Evolutionary conservation across 73 alveolate species (phyloP), one percentile per base, ranked within the genome.

Genomic region (Tetrahymena malaccensis): DNA sequence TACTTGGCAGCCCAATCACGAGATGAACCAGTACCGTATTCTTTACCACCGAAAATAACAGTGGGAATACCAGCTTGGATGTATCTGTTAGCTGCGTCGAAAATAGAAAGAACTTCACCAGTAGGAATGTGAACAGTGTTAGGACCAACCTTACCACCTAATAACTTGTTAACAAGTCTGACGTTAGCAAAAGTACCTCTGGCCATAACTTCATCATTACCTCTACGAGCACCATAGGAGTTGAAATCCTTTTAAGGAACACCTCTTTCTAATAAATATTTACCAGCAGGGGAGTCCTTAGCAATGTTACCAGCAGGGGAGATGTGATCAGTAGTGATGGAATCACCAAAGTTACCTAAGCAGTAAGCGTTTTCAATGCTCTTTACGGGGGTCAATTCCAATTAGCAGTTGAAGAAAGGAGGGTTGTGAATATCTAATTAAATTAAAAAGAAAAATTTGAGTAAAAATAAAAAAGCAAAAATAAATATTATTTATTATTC

Each of bases 1-100:
- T 70, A 70, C 89, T 98, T 98, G 58, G 99, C 99, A 55, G 99
- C 99, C 99, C 99, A 98, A 94, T 98, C 99, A 94, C 99, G 96
- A 25, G 99, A 97, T 34, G 98, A 96, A 33, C 99, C 99, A 37
- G 98, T 94, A 55, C 99, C 99, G 93, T 98, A 98, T 94, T 98
- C 99, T 43, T 96, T 94, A 17, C 99, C 99, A 56, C 99, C 99
- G 33, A 98, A 83, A 1, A 98, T 93, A 94, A 98, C 95, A 17
- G 97, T 85, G 43, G 94, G 96, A 34, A 55, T 70, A 34, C 97
- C 97, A 25, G 89, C 98, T 16, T 94, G 37, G 93, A 94, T 43
- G 95, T 98, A 98, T 94, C 85, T 93, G n/a, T 83, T 97, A 85
- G 99, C 98, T 21, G 99, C 99, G 83, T 97, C 99, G 85, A 85